Percentiles rank a stretch among this genome's conserved stretches.
These are phyloP conservation scores for Cystobasidium slooffiae DNA, from an alignment of 1,284 basidiomycete species.

Conservation along the genomic window DNA sequence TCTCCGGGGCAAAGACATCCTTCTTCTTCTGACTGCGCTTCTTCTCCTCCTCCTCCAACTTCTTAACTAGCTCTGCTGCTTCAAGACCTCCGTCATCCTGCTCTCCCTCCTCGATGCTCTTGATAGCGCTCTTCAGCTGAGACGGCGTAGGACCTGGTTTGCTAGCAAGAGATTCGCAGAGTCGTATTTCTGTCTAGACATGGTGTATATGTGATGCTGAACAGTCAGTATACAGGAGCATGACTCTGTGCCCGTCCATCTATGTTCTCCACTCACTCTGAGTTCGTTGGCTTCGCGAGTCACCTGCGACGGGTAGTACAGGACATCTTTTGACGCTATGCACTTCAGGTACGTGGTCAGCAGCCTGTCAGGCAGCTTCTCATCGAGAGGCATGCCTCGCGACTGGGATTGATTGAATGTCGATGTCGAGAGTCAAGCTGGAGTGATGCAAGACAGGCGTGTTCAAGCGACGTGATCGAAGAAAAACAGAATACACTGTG, in stretches of 20 bases:
- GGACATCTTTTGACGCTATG: slow-evolving; percentile 20
- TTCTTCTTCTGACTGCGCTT: slow-evolving; percentile 2
- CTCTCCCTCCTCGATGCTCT: slow-evolving; percentile 9
- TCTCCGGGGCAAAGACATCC: slow-evolving; percentile 37
- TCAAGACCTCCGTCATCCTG: slow-evolving; percentile 1
- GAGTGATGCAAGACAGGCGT: too few species aligned
- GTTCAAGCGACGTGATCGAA: too few species aligned
- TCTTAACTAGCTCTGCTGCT: slow-evolving; percentile 20
- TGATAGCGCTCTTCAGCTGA: slow-evolving; percentile 23
- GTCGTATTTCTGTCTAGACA: slow-evolving; percentile 35
- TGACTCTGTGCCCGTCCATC: not conserved
- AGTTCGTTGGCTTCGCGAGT: slow-evolving; percentile 34
- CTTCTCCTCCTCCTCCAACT: slow-evolving; percentile 30
- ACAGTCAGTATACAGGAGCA: not conserved
- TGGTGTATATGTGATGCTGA: not conserved
- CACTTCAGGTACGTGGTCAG: slow-evolving; percentile 25
- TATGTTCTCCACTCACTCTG: slow-evolving; percentile 5
- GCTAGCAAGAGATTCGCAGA: slow-evolving; percentile 38
- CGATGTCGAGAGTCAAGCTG: too few species aligned
- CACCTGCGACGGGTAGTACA: slow-evolving; percentile 41
- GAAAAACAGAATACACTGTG: too few species aligned
- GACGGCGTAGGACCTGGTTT: slow-evolving; percentile 33
- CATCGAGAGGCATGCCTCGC: slow-evolving; percentile 8
- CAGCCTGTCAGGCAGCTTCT: slow-evolving; percentile 22
- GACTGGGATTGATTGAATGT: too few species aligned